Percentiles rank a stretch among this genome's conserved stretches.
These are phyloP conservation scores for Selenicereus undatus DNA, from an alignment of 148 eudicot genomes.

Conservation along the genomic window DNA sequence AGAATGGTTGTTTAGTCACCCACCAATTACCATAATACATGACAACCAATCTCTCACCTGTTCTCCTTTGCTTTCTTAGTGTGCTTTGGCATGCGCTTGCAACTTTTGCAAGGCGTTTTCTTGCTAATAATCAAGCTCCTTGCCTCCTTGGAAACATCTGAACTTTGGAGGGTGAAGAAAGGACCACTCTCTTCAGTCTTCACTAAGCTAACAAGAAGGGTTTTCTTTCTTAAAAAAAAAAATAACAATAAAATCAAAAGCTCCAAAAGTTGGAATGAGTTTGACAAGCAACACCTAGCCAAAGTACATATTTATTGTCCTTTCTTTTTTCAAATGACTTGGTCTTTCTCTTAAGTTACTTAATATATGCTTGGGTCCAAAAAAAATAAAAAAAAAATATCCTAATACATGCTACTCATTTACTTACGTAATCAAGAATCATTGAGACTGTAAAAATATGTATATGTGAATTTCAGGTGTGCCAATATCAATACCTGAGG, in stretches of 20 bases:
- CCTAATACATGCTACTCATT: not conserved
- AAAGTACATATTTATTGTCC: not conserved
- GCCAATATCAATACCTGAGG: too few species aligned
- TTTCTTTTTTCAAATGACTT: not conserved
- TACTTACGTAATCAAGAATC: too few species aligned
- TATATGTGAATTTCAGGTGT: too few species aligned
- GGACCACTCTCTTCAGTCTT: constrained; percentile 25
- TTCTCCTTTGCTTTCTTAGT: constrained; percentile 26
- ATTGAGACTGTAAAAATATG: too few species aligned
- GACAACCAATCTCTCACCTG: constrained; percentile 48
- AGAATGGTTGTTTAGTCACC: constrained; percentile 76
- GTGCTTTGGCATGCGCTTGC: constrained; percentile 34
- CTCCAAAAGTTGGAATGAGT: constrained; percentile 21
- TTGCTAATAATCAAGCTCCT: too few species aligned
- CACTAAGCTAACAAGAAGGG: not conserved
- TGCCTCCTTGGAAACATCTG: too few species aligned
- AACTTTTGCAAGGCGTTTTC: constrained; percentile 35
- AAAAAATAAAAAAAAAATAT: too few species aligned
- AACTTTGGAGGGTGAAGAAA: constrained; percentile 2
- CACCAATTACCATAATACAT: constrained; percentile 40
- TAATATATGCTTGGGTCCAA: not conserved
- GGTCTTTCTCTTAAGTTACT: not conserved
- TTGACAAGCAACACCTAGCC: constrained; percentile 23
- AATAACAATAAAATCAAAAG: too few species aligned
- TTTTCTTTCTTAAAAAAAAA: too few species aligned